Evolutionary conservation across 306 rosid species (phyloP).

Genomic region (Prunus kanzakura): DNA sequence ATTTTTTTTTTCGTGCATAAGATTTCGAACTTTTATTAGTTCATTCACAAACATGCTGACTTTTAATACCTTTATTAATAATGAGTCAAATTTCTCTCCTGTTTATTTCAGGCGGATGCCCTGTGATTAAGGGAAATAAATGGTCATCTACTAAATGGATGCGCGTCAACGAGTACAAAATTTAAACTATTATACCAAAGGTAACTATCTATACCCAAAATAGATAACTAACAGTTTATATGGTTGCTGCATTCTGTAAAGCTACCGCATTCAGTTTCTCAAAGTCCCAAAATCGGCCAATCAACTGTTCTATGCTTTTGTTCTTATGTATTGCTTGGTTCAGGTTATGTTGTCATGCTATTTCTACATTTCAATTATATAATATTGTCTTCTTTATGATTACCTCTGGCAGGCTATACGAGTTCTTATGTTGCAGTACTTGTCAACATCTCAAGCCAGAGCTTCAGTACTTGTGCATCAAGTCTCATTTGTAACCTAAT

Average conservation of each 20-base stretch:
- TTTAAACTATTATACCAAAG: slow-evolving; percentile 43
- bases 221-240: not conserved
- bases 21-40: not conserved
- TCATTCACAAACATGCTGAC: not conserved
- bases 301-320: not conserved
- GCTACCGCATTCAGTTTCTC: not conserved
- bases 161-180: slow-evolving; percentile 68
- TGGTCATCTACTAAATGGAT: slow-evolving; percentile 99
- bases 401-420: slow-evolving; percentile 42
- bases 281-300: not conserved
- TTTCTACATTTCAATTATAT: not conserved
- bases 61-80: not conserved
- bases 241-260: not conserved
- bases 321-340: not conserved
- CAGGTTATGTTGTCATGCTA: not conserved
- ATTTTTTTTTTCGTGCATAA: not conserved
- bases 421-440: slow-evolving; percentile 33
- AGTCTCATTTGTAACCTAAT: slow-evolving; percentile 25
- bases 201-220: slow-evolving; percentile 26
- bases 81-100: slow-evolving; percentile 1
- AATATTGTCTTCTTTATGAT: not conserved
- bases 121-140: slow-evolving; percentile 90
- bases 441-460: slow-evolving; percentile 23
- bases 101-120: slow-evolving; percentile 86
- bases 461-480: slow-evolving; percentile 16